Conservation (phyloP, 2,329 filamentous ascomycete genomes). For the Phaeosphaeria sp. region DNA sequence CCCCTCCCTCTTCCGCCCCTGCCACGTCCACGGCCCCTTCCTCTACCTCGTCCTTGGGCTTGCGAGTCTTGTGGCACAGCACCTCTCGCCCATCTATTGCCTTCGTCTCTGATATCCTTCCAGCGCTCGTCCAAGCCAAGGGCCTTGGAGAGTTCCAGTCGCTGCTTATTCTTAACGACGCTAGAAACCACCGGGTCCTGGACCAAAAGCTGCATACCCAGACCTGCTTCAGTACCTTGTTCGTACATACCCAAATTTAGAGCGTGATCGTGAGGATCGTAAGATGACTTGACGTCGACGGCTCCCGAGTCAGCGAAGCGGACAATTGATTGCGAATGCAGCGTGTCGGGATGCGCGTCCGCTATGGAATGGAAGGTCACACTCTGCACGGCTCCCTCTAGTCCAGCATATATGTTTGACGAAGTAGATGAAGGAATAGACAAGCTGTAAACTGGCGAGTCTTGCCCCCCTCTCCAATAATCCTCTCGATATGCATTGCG, state of each 20-base stretch:
- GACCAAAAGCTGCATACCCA: slow-evolving; percentile 49
- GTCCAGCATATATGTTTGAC: slow-evolving; percentile 55
- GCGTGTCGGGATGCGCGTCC: slow-evolving; percentile 53
- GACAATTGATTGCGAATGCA: slow-evolving; percentile 31
- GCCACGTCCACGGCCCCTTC: slow-evolving; percentile 1
- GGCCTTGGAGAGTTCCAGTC: slow-evolving; percentile 16
- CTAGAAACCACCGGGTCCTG: slow-evolving; percentile 46
- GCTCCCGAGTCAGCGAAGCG: slow-evolving; percentile 16
- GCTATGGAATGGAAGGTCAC: slow-evolving; percentile 53
- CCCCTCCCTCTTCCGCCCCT: neutral
- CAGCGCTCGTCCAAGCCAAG: slow-evolving; percentile 49
- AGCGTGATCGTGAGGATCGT: slow-evolving; percentile 45
- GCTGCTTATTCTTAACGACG: slow-evolving; percentile 18
- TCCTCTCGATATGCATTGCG: slow-evolving; percentile 21
- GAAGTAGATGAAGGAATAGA: slow-evolving; percentile 55
- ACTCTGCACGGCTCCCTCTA: slow-evolving; percentile 54
- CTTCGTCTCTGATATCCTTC: slow-evolving; percentile 40
- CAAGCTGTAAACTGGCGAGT: slow-evolving; percentile 57
- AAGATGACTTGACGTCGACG: slow-evolving; percentile 37
- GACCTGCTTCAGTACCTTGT: slow-evolving; percentile 43
- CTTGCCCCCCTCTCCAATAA: slow-evolving; percentile 23
- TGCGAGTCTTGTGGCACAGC: neutral
- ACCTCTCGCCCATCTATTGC: slow-evolving; percentile 2
- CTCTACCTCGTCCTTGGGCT: slow-evolving; percentile 6
- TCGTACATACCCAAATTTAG: slow-evolving; percentile 57